Conservation (phyloP, 495 filamentous ascomycete genomes). For the Thermochaetoides thermophila region DNA sequence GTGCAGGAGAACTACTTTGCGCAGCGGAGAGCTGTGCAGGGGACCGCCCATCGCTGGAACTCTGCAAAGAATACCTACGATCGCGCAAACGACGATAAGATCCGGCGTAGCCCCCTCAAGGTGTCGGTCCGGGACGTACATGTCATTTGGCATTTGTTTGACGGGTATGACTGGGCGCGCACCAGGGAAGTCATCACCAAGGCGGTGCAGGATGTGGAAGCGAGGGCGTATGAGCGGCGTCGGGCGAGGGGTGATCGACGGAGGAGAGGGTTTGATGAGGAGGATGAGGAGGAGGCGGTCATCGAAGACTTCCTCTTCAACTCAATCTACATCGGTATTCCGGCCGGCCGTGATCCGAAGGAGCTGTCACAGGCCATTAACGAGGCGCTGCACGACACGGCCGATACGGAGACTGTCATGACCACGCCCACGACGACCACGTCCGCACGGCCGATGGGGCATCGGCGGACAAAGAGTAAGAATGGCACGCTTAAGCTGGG, state of each 20-base stretch:
- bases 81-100: constrained; percentile 42
- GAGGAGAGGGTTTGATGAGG: constrained; percentile 36
- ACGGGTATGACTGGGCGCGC: constrained; percentile 91
- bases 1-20: constrained; percentile 76
- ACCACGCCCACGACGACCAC: constrained; percentile 52
- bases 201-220: constrained; percentile 75
- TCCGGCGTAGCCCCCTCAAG: constrained; percentile 55
- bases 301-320: constrained; percentile 97
- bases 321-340: constrained; percentile 93
- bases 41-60: constrained; percentile 65
- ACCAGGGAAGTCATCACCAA: constrained; percentile 76
- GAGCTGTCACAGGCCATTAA: constrained; percentile 76
- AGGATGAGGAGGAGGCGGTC: constrained; percentile 67
- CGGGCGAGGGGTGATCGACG: constrained; percentile 25
- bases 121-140: constrained; percentile 74
- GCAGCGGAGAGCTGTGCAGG: constrained; percentile 40
- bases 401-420: constrained; percentile 78
- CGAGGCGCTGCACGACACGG: constrained; percentile 67
- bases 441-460: constrained; percentile 33
- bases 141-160: constrained; percentile 94
- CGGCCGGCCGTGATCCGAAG: constrained; percentile 66
- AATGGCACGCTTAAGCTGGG: constrained; percentile 56
- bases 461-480: constrained; percentile 32
- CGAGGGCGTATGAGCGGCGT: constrained; percentile 59
- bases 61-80: constrained; percentile 60